Base-by-base conservation (phyloP, 2,329 filamentous ascomycete species). In the Botryotinia globosa region DNA sequence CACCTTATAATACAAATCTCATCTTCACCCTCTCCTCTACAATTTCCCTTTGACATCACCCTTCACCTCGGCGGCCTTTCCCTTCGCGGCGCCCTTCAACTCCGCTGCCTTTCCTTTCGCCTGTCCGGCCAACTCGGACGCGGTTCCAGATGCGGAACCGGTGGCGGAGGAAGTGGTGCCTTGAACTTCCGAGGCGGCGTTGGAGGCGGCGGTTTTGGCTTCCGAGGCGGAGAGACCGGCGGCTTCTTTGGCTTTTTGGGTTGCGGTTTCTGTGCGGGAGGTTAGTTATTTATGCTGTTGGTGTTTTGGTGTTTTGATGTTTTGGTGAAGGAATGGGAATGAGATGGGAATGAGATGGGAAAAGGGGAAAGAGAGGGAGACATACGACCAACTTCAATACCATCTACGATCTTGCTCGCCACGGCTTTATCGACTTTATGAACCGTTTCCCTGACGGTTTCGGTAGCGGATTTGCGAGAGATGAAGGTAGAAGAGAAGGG, bases 371-470 rank as follows among this genome's bases (percentile, higher is more conserved):
- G 16, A 48, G 6, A 12, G 29, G 25, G 45, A 18, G n/a, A 83
- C 86, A 73, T 83, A 90, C 89, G 81, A 66, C 86, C 85, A 64
- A 84, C 82, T 76, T 91, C 84, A 79, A 91, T 89, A 25, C 87
- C 88, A 56, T 88, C 87, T 42, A 90, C 86, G 29, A 91, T 79
- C 79, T 89, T 90, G 79, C 89, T 86, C 73, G 86, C 86, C 59
- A 91, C 87, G 67, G 83, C 84, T 44, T 87, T 84, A 82, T 91
- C 88, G 9, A 90, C 87, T 9, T 82, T 82, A 81, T 90, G 89
- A 73, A 88, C 81, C 5, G 85, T 85, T 74, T 91, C 88, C 81
- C 90, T 91, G 16, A 71, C 44, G 12, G 45, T 56, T 39, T 71
- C 34, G 5, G 69, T 56, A 0, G 34, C 69, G 4, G 69, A 56